These are phyloP conservation scores for Trichoderma sp. DNA, from an alignment of 2,329 filamentous ascomycete species.

Conservation along the genomic window DNA sequence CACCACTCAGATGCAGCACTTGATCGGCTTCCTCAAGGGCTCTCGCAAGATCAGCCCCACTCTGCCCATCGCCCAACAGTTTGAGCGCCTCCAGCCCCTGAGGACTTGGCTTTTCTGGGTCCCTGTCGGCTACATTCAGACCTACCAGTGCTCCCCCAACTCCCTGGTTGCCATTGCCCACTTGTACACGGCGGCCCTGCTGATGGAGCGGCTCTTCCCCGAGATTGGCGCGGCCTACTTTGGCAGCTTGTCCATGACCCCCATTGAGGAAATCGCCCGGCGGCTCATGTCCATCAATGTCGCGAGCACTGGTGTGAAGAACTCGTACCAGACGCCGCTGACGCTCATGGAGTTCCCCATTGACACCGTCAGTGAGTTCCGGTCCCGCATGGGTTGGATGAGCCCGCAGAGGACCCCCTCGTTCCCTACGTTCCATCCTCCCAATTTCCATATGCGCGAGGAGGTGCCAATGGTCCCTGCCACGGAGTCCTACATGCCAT, in stretches of 20 bases:
- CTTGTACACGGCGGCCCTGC: slow-evolving; percentile 84
- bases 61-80: slow-evolving; percentile 76
- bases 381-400: slow-evolving; percentile 65
- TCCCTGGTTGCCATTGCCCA: slow-evolving; percentile 83
- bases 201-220: slow-evolving; percentile 87
- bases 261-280: slow-evolving; percentile 82
- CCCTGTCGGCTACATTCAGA: slow-evolving; percentile 78
- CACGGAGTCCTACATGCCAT: slow-evolving; percentile 48
- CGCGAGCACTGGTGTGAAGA: slow-evolving; percentile 50
- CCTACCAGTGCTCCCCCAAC: slow-evolving; percentile 70
- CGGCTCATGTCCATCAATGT: slow-evolving; percentile 68
- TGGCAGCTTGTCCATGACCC: slow-evolving; percentile 72
- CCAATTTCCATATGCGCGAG: slow-evolving; percentile 49
- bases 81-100: slow-evolving; percentile 82
- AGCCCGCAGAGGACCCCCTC: slow-evolving; percentile 57
- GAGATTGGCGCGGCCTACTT: slow-evolving; percentile 89
- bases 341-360: slow-evolving; percentile 71
- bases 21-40: slow-evolving; percentile 70
- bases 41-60: slow-evolving; percentile 68
- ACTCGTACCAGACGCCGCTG: slow-evolving; percentile 59
- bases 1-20: slow-evolving; percentile 63
- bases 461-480: slow-evolving; percentile 43
- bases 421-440: slow-evolving; percentile 58
- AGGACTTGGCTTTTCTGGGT: slow-evolving; percentile 96
- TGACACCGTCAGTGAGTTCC: slow-evolving; percentile 66